Percentiles rank a stretch among this genome's conserved stretches.
Conservation (phyloP, 2,329 filamentous ascomycete genomes). For the Lachnellula occidentalis region DNA sequence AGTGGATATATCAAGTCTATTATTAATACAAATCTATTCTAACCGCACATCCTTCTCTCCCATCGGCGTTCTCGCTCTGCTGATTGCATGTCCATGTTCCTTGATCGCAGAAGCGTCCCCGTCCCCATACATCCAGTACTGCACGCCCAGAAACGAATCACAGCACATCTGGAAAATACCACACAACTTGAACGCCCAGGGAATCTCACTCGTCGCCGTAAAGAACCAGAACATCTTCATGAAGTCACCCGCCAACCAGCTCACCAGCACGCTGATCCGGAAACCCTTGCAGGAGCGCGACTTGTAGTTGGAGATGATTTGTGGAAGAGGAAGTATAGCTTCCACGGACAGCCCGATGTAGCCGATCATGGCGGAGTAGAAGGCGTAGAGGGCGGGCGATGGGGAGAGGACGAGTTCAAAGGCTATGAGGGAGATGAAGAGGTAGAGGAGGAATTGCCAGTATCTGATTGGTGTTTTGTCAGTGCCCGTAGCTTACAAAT, state of each 20-base stretch:
- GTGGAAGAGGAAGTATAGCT: constrained; percentile 74
- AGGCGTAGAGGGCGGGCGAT: constrained; percentile 49
- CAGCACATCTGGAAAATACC: constrained; percentile 76
- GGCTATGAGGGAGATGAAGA: constrained; percentile 54
- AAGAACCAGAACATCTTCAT: constrained; percentile 92
- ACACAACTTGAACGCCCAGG: constrained; percentile 75
- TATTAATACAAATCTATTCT: constrained; percentile 5
- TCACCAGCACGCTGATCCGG: constrained; percentile 66
- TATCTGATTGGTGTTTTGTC: constrained; percentile 47
- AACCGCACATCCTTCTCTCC: constrained; percentile 28
- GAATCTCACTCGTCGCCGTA: constrained; percentile 62
- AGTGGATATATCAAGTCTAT: constrained; percentile 1
- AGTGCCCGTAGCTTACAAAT: constrained; percentile 3
- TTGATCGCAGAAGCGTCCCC: constrained; percentile 31
- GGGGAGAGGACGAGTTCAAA: constrained; percentile 64
- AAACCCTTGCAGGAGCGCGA: constrained; percentile 71
- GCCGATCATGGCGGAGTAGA: constrained; percentile 65
- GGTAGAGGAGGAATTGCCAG: constrained; percentile 71
- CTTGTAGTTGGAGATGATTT: constrained; percentile 66
- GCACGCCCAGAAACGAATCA: constrained; percentile 67
- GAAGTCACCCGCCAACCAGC: constrained; percentile 73
- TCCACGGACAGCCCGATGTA: constrained; percentile 73
- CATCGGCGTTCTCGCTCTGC: constrained; percentile 14
- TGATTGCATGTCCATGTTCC: constrained; percentile 16
- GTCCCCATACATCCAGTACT: constrained; percentile 66